phyloP scores from a whole-genome alignment of 2,329 filamentous ascomycete species.

The Cryoendolithus antarcticus region DNA sequence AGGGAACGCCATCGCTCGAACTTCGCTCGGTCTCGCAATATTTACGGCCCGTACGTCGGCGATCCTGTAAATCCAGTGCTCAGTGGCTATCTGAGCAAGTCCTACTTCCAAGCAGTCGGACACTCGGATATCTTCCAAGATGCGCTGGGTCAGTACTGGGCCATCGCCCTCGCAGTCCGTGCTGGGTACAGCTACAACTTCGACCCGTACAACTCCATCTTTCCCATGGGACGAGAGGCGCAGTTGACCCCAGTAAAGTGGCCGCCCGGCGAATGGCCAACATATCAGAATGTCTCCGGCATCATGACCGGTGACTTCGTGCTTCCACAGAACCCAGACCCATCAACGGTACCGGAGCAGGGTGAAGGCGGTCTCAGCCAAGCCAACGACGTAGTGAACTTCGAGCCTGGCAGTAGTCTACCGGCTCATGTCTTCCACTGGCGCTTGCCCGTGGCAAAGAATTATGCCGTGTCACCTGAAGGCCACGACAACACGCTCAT shows the following conservation, averaged over 20 bases:
- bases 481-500: constrained; percentile 34
- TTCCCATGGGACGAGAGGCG: constrained; percentile 43
- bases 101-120: constrained; percentile 38
- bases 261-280: constrained; percentile 28
- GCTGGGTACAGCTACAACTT: constrained; percentile 27
- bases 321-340: constrained; percentile 26
- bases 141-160: constrained; percentile 39
- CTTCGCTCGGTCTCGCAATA: constrained; percentile 24
- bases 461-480: constrained; percentile 35
- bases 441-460: constrained; percentile 33
- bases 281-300: constrained; percentile 30
- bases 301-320: constrained; percentile 22
- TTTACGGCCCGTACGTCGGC: constrained; percentile 21
- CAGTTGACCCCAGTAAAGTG: constrained; percentile 38
- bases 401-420: constrained; percentile 30
- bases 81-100: constrained; percentile 10
- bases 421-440: constrained; percentile 46
- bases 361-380: constrained; percentile 31
- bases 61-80: constrained; percentile 14
- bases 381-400: constrained; percentile 34
- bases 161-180: constrained; percentile 33
- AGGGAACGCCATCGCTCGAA: constrained; percentile 27
- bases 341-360: constrained; percentile 23
- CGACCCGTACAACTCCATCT: constrained; percentile 19
- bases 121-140: constrained; percentile 46